Evolutionary conservation across 805 yeast genomes (phyloP), one percentile per base, ranked within the genome.

Genomic region (Schizosaccharomyces pombe): DNA sequence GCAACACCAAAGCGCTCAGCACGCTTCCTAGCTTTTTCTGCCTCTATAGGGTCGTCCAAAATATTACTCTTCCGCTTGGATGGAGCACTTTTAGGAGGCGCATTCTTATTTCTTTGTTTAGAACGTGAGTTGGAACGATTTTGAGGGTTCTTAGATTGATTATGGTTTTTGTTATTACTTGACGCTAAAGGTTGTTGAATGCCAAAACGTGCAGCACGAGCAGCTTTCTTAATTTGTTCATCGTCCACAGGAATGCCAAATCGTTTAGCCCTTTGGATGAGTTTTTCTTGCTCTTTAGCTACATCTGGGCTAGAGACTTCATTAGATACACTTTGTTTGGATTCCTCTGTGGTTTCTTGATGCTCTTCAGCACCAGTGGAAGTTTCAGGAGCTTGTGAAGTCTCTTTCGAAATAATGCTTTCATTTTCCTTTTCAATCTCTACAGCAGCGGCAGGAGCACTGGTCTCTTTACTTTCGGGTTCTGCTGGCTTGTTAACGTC

Each of bases 1-100:
- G 62, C 30, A 54, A 31, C 31, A 51, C 59, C 53, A n/a, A 52
- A 52, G 22, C 53, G 60, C 19, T 47, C 43, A 26, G 56, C 55
- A 28, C 55, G 39, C 8, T 40, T 53, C 43, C 19, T 14, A 5
- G 54, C 47, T 19, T 26, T 51, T 24, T 54, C 54, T 11, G 28
- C 19, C 28, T 54, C 34, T 22, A 26, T 43, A n/a, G 47, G 47
- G 16, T 31, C 43, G 19, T 33, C 53, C 39, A 26, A 12, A 12
- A 33, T 28, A 6, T 16, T 12, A 22, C 37, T 4, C 30, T 49
- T 29, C 19, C 43, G 34, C 29, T 37, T 47, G 32, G 32, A 22
- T 16, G 24, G 28, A 22, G 53, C 39, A 24, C 43, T 9, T 24
- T 37, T n/a, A n/a, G n/a, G n/a, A n/a, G n/a, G n/a, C n/a, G n/a